These are phyloP conservation scores for Rhodotorula babjevae DNA, from an alignment of 768 basidiomycete genomes.

Conservation along the genomic window DNA sequence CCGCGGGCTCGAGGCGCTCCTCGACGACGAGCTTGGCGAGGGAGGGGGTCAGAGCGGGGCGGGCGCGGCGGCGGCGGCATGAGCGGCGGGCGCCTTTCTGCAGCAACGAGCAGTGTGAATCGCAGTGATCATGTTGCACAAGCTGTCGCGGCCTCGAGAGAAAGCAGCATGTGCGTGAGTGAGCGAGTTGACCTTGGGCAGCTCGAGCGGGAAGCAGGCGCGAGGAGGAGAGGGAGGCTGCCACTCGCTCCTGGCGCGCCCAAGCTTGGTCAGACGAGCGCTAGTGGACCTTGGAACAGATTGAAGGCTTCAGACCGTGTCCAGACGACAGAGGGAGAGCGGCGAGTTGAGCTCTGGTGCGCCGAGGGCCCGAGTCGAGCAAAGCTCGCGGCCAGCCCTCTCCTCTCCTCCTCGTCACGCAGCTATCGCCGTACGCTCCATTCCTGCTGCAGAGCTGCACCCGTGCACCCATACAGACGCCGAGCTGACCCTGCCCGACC, in stretches of 20 bases:
- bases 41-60: neutral
- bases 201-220: too few relatives aligned
- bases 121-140: neutral
- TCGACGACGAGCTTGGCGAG: conserved; percentile 7
- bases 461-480: neutral
- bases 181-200: too few relatives aligned
- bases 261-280: too few relatives aligned
- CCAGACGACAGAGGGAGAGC: neutral
- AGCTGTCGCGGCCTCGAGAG: too few relatives aligned
- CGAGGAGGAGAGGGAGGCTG: too few relatives aligned
- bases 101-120: neutral
- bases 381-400: neutral
- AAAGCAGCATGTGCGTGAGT: too few relatives aligned
- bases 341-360: neutral
- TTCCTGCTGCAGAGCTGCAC: neutral
- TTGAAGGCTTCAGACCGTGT: too few relatives aligned
- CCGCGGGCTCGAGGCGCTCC: conserved; percentile 54
- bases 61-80: neutral
- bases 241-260: too few relatives aligned
- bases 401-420: neutral
- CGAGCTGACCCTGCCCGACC: neutral
- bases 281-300: too few relatives aligned
- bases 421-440: neutral
- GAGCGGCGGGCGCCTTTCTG: neutral
- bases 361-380: too few relatives aligned